These are phyloP conservation scores for Pythium plurisporium DNA, from an alignment of 352 stramenopile species.

Conservation along the genomic window DNA sequence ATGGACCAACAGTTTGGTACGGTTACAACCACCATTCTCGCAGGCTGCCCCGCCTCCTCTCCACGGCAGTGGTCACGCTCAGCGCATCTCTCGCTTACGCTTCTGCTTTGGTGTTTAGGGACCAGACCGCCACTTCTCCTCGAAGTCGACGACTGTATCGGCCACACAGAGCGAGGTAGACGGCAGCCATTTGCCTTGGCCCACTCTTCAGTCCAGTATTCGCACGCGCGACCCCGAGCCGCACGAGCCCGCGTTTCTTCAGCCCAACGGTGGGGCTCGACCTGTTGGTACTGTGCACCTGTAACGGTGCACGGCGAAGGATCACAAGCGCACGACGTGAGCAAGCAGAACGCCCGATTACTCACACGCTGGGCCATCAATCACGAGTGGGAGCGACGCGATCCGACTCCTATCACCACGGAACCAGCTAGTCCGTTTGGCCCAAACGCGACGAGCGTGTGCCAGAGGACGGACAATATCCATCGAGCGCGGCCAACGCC, in stretches of 20 bases:
- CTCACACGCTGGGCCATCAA: background rate
- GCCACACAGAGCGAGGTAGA: background rate
- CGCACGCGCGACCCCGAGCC: background rate
- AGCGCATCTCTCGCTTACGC: background rate
- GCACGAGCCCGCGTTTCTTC: background rate
- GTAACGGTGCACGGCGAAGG: background rate
- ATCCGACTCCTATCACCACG: conserved; percentile 8
- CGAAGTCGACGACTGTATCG: conserved; percentile 6
- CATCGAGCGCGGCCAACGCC: background rate
- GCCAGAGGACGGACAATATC: background rate
- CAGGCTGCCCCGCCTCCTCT: conserved; percentile 3
- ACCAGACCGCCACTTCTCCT: conserved; percentile 2
- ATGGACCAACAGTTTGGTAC: conserved; percentile 1
- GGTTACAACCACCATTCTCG: conserved; percentile 5
- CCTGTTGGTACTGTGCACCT: background rate
- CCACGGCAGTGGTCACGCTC: background rate
- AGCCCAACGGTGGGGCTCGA: background rate
- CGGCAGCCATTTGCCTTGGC: background rate
- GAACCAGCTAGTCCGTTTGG: background rate
- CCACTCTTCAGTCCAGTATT: background rate
- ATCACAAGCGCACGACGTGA: background rate
- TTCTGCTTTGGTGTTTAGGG: no score
- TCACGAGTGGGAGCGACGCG: background rate
- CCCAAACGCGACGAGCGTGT: background rate
- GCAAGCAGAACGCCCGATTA: conserved; percentile 6